Conservation (phyloP, 2,329 filamentous ascomycete genomes). For the Xylariomycetidae sp. region DNA sequence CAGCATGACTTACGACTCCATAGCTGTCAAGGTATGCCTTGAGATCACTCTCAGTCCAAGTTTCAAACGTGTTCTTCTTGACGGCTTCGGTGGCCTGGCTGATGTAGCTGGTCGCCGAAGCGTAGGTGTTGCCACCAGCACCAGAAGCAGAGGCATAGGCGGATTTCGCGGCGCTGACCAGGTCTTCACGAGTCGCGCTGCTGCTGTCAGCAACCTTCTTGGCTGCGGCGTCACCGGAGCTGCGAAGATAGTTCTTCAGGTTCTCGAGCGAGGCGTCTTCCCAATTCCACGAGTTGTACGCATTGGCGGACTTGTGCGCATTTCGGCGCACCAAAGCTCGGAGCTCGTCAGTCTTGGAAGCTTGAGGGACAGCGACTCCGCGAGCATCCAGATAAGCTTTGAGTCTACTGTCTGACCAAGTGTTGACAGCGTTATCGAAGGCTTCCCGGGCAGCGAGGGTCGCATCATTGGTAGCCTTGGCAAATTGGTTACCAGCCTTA, state of each 20-base stretch:
- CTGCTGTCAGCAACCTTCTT: conserved; percentile 59
- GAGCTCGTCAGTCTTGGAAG: conserved; percentile 66
- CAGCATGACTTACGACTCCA: conserved; percentile 51
- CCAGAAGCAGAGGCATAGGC: conserved; percentile 56
- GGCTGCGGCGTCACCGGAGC: conserved; percentile 49
- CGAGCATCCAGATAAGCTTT: conserved; percentile 77
- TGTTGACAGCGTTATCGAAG: conserved; percentile 57
- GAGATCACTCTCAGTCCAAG: conserved; percentile 69
- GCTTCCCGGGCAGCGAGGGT: conserved; percentile 58
- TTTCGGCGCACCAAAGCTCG: conserved; percentile 70
- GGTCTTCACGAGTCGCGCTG: conserved; percentile 66
- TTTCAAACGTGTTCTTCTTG: conserved; percentile 65
- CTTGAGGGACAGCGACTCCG: conserved; percentile 69
- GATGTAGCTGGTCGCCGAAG: conserved; percentile 68
- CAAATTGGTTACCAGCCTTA: conserved; percentile 70
- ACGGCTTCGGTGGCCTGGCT: conserved; percentile 59
- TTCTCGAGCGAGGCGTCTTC: conserved; percentile 72
- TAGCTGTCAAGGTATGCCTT: conserved; percentile 79
- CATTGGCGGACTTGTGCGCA: conserved; percentile 63
- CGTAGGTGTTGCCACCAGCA: conserved; percentile 53
- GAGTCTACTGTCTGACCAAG: conserved; percentile 72
- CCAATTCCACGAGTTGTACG: conserved; percentile 72
- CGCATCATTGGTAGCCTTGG: conserved; percentile 68
- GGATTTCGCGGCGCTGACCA: conserved; percentile 60
- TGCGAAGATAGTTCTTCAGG: conserved; percentile 54